Conservation (phyloP, 1,284 basidiomycete species). For the Ceratobasidium theobromae region DNA sequence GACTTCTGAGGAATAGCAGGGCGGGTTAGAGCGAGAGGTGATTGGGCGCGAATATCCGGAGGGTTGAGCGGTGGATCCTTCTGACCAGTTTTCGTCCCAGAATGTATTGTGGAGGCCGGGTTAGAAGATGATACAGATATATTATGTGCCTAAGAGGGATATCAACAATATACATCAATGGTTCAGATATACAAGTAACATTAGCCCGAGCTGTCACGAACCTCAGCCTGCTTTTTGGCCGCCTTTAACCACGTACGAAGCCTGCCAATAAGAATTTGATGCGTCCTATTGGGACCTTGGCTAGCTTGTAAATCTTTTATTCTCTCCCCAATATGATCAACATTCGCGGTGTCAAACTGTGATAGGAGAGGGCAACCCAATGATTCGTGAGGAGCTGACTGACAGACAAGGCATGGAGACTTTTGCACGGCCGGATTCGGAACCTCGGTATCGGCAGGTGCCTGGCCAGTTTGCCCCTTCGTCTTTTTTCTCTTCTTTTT, state of each 20-base stretch:
- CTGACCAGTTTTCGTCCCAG: neutral
- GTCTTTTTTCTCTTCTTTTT: conserved; percentile 10
- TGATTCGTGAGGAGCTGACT: neutral
- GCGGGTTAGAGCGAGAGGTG: neutral
- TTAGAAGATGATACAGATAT: neutral
- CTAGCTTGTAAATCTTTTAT: neutral
- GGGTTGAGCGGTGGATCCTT: neutral
- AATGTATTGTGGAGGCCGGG: neutral
- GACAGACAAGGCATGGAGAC: neutral
- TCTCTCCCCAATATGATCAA: neutral
- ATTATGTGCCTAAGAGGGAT: neutral
- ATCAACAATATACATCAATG: conserved; percentile 14
- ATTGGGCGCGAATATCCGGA: neutral
- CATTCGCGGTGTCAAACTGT: neutral
- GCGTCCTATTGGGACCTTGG: neutral
- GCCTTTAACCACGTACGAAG: conserved; percentile 8
- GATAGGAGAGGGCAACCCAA: neutral
- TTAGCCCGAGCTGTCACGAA: conserved; percentile 25
- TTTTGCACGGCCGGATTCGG: neutral
- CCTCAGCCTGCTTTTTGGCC: conserved; percentile 13
- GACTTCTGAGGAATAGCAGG: neutral
- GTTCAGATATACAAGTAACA: neutral
- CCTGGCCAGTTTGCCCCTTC: neutral
- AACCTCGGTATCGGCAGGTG: neutral
- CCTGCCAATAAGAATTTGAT: neutral